Percentiles rank a stretch among this genome's conserved stretches.
phyloP scores from a whole-genome alignment of 306 rosid species.

The Corylus heterophylla region DNA sequence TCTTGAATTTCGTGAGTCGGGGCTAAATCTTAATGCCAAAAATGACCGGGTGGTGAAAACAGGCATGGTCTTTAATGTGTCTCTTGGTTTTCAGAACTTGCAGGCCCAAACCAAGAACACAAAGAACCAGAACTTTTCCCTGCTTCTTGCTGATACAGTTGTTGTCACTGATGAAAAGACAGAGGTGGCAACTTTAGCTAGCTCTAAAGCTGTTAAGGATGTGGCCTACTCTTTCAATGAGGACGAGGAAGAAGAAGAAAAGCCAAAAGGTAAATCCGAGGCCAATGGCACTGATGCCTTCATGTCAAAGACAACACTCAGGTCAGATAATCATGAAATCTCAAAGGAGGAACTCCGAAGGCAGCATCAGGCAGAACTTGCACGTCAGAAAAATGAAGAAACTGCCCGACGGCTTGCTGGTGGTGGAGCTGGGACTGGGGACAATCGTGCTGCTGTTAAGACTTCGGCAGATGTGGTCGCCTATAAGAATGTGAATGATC shows the following conservation, averaged over 20 bases:
- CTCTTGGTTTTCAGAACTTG: conserved; percentile 85
- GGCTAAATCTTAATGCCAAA: conserved; percentile 78
- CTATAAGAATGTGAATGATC: conserved; percentile 83
- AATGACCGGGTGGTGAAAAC: conserved; percentile 69
- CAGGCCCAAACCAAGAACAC: conserved; percentile 48
- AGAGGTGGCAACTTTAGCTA: conserved; percentile 62
- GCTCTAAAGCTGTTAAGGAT: conserved; percentile 76
- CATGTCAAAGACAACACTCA: conserved; percentile 75
- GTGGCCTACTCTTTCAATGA: conserved; percentile 93
- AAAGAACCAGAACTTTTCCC: conserved; percentile 59
- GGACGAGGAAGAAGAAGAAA: conserved; percentile 66
- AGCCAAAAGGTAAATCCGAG: conserved; percentile 40
- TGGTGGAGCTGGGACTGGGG: conserved; percentile 59
- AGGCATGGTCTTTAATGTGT: conserved; percentile 90
- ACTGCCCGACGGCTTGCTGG: conserved; percentile 96
- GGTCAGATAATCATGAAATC: conserved; percentile 92
- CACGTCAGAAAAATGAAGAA: conserved; percentile 97
- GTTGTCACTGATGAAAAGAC: conserved; percentile 61
- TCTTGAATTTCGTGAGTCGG: conserved; percentile 95
- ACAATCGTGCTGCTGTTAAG: conserved; percentile 55
- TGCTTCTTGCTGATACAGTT: conserved; percentile 87
- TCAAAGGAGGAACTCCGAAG: conserved; percentile 92
- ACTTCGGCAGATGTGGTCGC: conserved; percentile 67
- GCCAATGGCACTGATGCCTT: conserved; percentile 45
- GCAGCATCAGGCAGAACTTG: conserved; percentile 99